These are phyloP conservation scores for Marasmius fiardii DNA, from an alignment of 1,284 basidiomycete species.

Conservation along the genomic window DNA sequence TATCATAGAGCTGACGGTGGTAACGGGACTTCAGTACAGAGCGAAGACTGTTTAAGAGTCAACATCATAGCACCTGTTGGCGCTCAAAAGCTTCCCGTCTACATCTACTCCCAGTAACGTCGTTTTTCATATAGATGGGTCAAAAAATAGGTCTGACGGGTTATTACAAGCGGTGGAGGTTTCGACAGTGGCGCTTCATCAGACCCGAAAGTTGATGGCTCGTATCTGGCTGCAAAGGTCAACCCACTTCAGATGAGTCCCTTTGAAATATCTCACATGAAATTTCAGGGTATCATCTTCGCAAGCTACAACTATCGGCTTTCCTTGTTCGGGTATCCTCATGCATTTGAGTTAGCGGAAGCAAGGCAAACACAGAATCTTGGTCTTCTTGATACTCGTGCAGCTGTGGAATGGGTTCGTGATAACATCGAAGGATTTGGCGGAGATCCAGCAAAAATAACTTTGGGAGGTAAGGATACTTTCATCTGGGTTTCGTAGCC, in stretches of 20 bases:
- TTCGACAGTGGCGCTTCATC: conserved; percentile 39
- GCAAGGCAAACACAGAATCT: conserved; percentile 38
- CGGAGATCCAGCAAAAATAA: conserved; percentile 40
- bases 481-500: background rate
- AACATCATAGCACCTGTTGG: conserved; percentile 37
- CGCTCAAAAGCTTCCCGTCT: conserved; percentile 34
- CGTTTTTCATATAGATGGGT: background rate
- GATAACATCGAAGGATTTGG: conserved; percentile 37
- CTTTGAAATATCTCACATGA: background rate
- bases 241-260: background rate
- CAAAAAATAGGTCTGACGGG: background rate
- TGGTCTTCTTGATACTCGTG: conserved; percentile 37
- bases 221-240: conserved; percentile 31
- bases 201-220: conserved; percentile 42
- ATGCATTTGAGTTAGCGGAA: conserved; percentile 34
- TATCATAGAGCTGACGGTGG: conserved; percentile 30
- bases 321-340: conserved; percentile 38
- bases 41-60: conserved; percentile 39
- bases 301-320: conserved; percentile 42
- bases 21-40: conserved; percentile 38
- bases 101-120: conserved; percentile 34
- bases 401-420: conserved; percentile 41
- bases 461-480: conserved; percentile 9
- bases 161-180: conserved; percentile 25
- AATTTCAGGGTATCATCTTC: conserved; percentile 32